Evolutionary conservation across 2,329 filamentous ascomycete genomes (phyloP), one percentile per base, ranked within the genome.

Genomic region (Trichoderma hamatum): DNA sequence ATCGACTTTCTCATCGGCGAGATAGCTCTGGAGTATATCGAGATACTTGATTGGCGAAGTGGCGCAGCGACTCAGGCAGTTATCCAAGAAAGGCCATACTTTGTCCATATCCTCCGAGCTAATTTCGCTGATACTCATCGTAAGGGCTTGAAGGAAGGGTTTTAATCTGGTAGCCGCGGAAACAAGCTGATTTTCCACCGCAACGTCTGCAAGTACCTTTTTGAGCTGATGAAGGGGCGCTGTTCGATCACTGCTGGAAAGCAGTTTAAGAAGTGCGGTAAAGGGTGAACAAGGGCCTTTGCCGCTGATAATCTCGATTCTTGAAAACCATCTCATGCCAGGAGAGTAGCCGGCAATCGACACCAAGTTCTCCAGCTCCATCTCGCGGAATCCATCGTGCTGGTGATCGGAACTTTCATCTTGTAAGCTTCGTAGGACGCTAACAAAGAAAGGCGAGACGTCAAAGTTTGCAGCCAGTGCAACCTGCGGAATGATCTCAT

Each of bases 301-400:
- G 49, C 87, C 82, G 1, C 79, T 77, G n/a, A 91, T 82, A 1
- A 84, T 84, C 72, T 91, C 87, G 69, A 82, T 86, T 75, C 92
- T 94, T 71, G 91, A 86, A 82, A 96, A 97, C 95, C 95, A 98
- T 71, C 91, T 89, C 89, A 97, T 96, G 6, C 90, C 90, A 0
- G 92, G 89, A 3, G 94, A 96, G 74, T 90, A 88, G 71, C 89
- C 88, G 3, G 94, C 93, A 76, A 97, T 92, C 34, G 89, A 86
- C 21, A 97, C 87, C 21, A 97, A 83, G 77, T 95, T 92, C 77
- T 94, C 90, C 32, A 97, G 82, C 78, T 97, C 92, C 74, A 94
- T 87, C 11, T 91, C 78, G 26, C 88, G 83, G 58, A 94, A 82
- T 1, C 84, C 84, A 61, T 83, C 79, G 60, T 84, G 80, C 65